Evolutionary conservation across 139 green algal genomes (phyloP).

Genomic region (Chlamydomonas sp.): DNA sequence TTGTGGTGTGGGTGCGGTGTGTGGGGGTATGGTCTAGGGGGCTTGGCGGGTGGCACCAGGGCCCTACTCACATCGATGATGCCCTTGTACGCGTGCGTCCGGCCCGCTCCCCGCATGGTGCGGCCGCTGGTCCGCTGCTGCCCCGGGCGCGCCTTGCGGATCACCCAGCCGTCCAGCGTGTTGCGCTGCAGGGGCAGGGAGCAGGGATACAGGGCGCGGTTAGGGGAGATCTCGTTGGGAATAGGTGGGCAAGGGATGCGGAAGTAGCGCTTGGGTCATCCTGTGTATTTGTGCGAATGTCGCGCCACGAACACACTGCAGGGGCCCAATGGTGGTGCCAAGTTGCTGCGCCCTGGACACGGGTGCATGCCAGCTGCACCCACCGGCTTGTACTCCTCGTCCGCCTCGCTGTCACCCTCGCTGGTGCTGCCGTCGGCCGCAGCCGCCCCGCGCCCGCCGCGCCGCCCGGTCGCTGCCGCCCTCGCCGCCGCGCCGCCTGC

Average conservation of each 20-base stretch:
- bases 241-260: too few relatives aligned
- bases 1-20: not conserved
- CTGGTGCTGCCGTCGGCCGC: slow-evolving; percentile 4
- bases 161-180: slow-evolving; percentile 46
- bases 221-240: too few relatives aligned
- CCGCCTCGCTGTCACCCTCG: not conserved
- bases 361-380: not conserved
- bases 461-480: not conserved
- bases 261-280: too few relatives aligned
- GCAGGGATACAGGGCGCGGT: not conserved
- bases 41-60: not conserved
- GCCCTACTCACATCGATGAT: slow-evolving; percentile 13
- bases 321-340: too few relatives aligned
- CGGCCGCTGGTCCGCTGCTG: not conserved
- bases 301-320: not conserved
- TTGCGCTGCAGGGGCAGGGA: slow-evolving; percentile 44
- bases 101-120: not conserved
- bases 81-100: slow-evolving; percentile 15
- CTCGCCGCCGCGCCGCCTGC: not conserved
- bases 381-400: slow-evolving; percentile 32
- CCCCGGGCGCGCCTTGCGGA: slow-evolving; percentile 44
- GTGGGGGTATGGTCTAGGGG: not conserved
- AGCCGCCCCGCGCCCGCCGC: not conserved
- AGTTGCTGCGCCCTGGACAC: not conserved
- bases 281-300: not conserved